Conservation (phyloP, 768 basidiomycete species). For the Podaxis mareebaensis region DNA sequence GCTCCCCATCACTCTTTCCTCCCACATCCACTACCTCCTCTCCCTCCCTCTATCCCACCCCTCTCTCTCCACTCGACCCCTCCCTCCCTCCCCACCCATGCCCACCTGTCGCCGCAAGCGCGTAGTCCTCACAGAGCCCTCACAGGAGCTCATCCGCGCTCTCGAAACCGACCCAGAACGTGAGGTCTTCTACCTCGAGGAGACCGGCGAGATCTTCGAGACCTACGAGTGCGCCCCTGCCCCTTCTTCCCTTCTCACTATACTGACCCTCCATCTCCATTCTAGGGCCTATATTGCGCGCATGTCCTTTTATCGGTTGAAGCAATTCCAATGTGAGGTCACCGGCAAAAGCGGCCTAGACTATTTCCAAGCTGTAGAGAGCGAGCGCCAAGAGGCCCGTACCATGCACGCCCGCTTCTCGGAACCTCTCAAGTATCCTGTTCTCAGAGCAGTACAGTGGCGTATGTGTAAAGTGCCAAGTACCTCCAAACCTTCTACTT, state of each 20-base stretch:
- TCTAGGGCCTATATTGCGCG: conserved; percentile 80
- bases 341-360: conserved; percentile 92
- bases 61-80: conserved; percentile 24
- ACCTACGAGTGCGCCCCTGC: conserved; percentile 81
- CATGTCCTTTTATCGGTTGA: conserved; percentile 92
- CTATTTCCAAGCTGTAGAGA: conserved; percentile 93
- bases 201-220: conserved; percentile 97
- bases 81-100: conserved; percentile 45
- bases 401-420: conserved; percentile 92
- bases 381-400: conserved; percentile 86
- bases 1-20: conserved; percentile 53
- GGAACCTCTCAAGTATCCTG: conserved; percentile 86
- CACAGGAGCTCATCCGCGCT: conserved; percentile 65
- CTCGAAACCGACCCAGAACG: conserved; percentile 63
- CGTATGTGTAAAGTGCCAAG: conserved; percentile 59
- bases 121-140: conserved; percentile 85
- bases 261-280: conserved; percentile 25
- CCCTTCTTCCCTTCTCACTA: conserved; percentile 25
- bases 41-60: conserved; percentile 31
- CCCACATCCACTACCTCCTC: conserved; percentile 40
- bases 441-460: conserved; percentile 94
- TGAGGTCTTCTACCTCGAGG: conserved; percentile 88
- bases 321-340: conserved; percentile 97
- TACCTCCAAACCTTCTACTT: conserved; percentile 18
- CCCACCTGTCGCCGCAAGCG: conserved; percentile 89